Evolutionary conservation across 176 grass and related monocot genomes (phyloP).

Genomic region (Oryza meyeriana): DNA sequence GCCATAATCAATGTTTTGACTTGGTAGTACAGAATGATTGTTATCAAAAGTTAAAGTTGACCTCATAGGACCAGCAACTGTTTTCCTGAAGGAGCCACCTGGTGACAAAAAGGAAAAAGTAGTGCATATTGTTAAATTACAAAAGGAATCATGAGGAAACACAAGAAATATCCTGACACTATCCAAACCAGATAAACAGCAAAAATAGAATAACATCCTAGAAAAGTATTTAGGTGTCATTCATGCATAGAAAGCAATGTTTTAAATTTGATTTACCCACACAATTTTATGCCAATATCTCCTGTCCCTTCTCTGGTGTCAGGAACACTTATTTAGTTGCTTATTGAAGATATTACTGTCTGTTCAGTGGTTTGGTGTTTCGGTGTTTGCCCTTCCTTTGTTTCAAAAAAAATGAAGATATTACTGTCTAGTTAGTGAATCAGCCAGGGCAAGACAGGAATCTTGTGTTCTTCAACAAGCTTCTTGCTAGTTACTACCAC

Average conservation of each 20-base stretch:
- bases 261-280: not conserved
- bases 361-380: too few species aligned
- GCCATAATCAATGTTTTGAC: slow-evolving; percentile 42
- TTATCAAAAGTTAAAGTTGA: slow-evolving; percentile 42
- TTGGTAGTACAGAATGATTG: slow-evolving; percentile 35
- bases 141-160: not conserved
- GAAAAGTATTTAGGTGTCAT: not conserved
- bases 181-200: not conserved
- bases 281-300: not conserved
- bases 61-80: slow-evolving; percentile 32
- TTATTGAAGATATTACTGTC: not conserved
- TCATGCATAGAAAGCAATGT: not conserved
- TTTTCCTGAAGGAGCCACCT: slow-evolving; percentile 31
- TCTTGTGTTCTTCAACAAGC: not conserved
- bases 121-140: not conserved
- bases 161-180: not conserved
- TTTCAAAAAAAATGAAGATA: too few species aligned
- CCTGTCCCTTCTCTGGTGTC: not conserved
- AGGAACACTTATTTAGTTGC: not conserved
- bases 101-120: not conserved
- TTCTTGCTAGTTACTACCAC: not conserved
- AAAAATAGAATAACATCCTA: not conserved
- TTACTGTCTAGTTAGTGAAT: not conserved
- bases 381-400: too few species aligned
- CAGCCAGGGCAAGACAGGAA: not conserved